phyloP scores from a whole-genome alignment of 495 filamentous ascomycete species.

The Hyphodiscus hymeniophilus region DNA sequence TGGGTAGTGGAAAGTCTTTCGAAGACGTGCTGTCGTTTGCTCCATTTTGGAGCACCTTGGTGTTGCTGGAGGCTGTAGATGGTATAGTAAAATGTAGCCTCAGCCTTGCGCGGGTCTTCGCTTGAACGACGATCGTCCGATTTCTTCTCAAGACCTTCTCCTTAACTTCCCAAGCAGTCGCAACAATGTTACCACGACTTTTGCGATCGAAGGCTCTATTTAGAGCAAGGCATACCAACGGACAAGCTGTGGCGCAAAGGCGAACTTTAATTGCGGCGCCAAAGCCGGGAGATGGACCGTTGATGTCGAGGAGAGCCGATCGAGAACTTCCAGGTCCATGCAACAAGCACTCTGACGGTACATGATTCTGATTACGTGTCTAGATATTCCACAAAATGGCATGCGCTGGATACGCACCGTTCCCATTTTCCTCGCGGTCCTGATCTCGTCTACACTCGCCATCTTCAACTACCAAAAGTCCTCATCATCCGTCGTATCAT shows the following conservation, averaged over 20 bases:
- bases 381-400: slow-evolving; percentile 19
- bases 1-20: slow-evolving; percentile 56
- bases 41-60: slow-evolving; percentile 16
- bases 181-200: slow-evolving; percentile 21
- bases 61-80: not conserved
- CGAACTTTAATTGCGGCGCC: slow-evolving; percentile 30
- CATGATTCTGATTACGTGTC: not conserved
- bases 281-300: slow-evolving; percentile 51
- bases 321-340: slow-evolving; percentile 61
- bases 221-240: not conserved
- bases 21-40: slow-evolving; percentile 37
- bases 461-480: slow-evolving; percentile 99
- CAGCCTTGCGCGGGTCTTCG: slow-evolving; percentile 4
- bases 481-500: slow-evolving; percentile 70
- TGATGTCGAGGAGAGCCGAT: slow-evolving; percentile 74
- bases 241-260: slow-evolving; percentile 3
- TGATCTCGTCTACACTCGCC: slow-evolving; percentile 59
- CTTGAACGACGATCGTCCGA: not conserved
- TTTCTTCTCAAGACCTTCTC: not conserved
- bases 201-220: slow-evolving; percentile 14
- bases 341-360: not conserved
- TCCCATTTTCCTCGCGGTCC: slow-evolving; percentile 46
- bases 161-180: not conserved
- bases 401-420: slow-evolving; percentile 38
- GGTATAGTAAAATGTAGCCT: not conserved